Conservation (phyloP, 805 yeast genomes). For the Nakazawaea molendinolei region DNA sequence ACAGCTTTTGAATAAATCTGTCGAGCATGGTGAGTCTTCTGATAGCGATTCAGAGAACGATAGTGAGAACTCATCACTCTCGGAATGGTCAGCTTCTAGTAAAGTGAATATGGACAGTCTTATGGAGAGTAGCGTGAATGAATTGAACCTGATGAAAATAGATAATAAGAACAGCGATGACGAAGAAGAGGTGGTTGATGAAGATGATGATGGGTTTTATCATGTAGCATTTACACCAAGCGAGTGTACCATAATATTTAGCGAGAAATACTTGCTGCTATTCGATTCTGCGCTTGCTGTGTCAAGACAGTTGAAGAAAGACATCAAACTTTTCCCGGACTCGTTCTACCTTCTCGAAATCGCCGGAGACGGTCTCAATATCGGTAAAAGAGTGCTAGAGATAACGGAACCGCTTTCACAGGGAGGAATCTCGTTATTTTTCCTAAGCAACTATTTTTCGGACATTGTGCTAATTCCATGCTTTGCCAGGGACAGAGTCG, state of each 20-base stretch:
- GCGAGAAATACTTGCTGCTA: slow-evolving; percentile 30
- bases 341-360: slow-evolving; percentile 49
- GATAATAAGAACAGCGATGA: slow-evolving; percentile 10
- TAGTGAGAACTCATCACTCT: slow-evolving; percentile 6
- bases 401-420: slow-evolving; percentile 53
- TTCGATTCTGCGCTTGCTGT: slow-evolving; percentile 33
- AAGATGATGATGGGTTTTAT: slow-evolving; percentile 40
- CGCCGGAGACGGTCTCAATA: slow-evolving; percentile 51
- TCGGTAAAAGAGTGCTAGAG: slow-evolving; percentile 46
- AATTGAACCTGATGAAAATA: slow-evolving; percentile 10
- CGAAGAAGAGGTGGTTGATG: slow-evolving; percentile 16
- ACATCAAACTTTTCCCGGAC: slow-evolving; percentile 34
- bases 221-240: slow-evolving; percentile 56
- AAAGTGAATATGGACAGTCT: neutral
- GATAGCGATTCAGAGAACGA: slow-evolving; percentile 13
- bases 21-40: slow-evolving; percentile 17
- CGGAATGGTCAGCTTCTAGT: slow-evolving; percentile 12
- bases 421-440: slow-evolving; percentile 52
- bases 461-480: slow-evolving; percentile 58
- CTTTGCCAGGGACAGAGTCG: slow-evolving; percentile 35
- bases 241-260: slow-evolving; percentile 58
- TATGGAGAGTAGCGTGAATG: slow-evolving; percentile 4
- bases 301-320: slow-evolving; percentile 27
- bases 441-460: slow-evolving; percentile 55
- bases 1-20: slow-evolving; percentile 34